A percentile compares a stretch with the other conserved stretches of the same genome.
phyloP scores from a whole-genome alignment of 2,329 filamentous ascomycete species.

The Colletotrichum limetticola region DNA sequence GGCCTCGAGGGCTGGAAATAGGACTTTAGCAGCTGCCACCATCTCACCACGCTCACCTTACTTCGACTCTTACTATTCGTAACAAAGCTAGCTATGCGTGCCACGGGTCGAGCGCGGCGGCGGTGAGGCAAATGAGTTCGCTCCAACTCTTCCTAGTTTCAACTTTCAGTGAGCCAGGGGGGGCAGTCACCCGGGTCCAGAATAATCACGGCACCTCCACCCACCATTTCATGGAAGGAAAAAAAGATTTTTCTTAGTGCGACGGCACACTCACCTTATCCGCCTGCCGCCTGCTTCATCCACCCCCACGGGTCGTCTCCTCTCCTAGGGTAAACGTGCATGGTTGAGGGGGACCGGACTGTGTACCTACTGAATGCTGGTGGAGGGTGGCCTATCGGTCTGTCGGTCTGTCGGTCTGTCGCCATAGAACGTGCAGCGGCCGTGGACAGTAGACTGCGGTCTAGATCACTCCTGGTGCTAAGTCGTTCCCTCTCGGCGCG shows the following conservation, averaged over 20 bases:
- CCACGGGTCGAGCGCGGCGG: slow-evolving; percentile 20
- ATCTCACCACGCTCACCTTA: neutral
- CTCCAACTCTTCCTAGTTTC: slow-evolving; percentile 6
- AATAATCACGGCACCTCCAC: neutral
- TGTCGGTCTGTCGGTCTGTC: slow-evolving; percentile 18
- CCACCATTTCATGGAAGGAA: neutral
- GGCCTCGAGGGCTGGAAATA: slow-evolving; percentile 7
- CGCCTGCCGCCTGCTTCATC: slow-evolving; percentile 5
- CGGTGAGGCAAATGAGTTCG: slow-evolving; percentile 30
- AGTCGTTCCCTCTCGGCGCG: neutral
- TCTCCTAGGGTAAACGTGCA: slow-evolving; percentile 9
- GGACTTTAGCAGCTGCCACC: slow-evolving; percentile 10
- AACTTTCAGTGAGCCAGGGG: neutral
- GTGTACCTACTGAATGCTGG: neutral
- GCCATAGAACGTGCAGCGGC: slow-evolving; percentile 20
- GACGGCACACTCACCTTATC: neutral
- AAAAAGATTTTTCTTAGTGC: neutral
- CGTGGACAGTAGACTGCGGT: slow-evolving; percentile 6
- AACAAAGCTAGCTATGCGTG: neutral
- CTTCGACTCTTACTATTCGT: neutral
- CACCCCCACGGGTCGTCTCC: neutral
- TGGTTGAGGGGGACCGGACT: slow-evolving; percentile 9
- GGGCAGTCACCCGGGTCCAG: slow-evolving; percentile 20
- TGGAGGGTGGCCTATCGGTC: slow-evolving; percentile 33
- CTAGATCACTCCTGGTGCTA: neutral